Evolutionary conservation across 345 rosid species (phyloP).

Genomic region (Rhodamnia rubescens): DNA sequence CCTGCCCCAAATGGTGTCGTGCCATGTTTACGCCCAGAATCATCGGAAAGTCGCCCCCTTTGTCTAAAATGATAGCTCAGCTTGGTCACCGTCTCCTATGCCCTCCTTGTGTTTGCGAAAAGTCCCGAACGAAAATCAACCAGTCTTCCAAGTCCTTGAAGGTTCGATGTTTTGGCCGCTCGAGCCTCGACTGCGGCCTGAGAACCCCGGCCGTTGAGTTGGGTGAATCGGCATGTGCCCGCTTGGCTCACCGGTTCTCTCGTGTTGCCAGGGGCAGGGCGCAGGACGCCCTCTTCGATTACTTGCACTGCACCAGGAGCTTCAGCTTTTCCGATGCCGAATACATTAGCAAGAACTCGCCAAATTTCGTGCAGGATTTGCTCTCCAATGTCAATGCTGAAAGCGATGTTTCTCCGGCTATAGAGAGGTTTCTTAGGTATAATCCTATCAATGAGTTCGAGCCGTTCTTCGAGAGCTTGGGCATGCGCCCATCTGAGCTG

Average conservation of each 20-base stretch:
- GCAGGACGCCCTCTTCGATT: slow-evolving; percentile 56
- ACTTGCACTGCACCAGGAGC: slow-evolving; percentile 65
- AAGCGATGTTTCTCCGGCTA: slow-evolving; percentile 28
- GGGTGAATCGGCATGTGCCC: neutral
- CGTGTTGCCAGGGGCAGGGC: slow-evolving; percentile 35
- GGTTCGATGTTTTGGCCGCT: neutral
- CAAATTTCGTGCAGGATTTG: slow-evolving; percentile 34
- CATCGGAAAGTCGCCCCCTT: neutral
- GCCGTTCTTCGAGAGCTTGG: slow-evolving; percentile 82
- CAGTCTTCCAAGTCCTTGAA: slow-evolving; percentile 7
- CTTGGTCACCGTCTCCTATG: neutral
- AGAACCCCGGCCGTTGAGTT: neutral
- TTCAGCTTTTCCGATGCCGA: slow-evolving; percentile 55
- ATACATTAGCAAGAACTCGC: slow-evolving; percentile 76
- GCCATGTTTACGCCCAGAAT: neutral
- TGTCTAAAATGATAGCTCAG: neutral
- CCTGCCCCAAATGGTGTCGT: neutral
- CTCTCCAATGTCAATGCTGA: slow-evolving; percentile 37
- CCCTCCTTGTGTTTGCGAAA: slow-evolving; percentile 14
- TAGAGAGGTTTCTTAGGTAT: slow-evolving; percentile 53
- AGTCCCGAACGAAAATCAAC: slow-evolving; percentile 4
- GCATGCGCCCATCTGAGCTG: slow-evolving; percentile 40
- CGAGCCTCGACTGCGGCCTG: neutral
- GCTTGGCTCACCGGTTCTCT: slow-evolving; percentile 20
- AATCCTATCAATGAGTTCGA: slow-evolving; percentile 82